A percentile compares a stretch with the other conserved stretches of the same genome.
These are phyloP conservation scores for Yamadazyma philogaea DNA, from an alignment of 805 yeast species.

Conservation along the genomic window DNA sequence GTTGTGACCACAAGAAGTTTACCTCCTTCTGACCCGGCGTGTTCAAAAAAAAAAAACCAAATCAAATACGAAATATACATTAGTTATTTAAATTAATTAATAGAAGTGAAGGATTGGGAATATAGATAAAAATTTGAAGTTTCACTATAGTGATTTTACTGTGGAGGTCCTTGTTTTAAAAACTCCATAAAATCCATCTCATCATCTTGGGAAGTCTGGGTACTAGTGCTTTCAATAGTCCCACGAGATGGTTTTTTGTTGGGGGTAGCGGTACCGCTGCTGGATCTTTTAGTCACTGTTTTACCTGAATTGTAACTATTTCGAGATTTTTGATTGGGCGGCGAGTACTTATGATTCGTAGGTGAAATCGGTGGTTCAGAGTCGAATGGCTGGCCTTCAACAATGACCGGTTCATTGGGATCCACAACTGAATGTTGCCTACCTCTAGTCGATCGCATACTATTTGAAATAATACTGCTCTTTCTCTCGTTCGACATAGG, in stretches of 20 bases:
- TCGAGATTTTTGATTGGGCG: slow-evolving; percentile 2
- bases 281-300: slow-evolving; percentile 9
- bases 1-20: too few species aligned
- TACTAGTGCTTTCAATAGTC: slow-evolving; percentile 9
- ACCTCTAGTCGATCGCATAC: slow-evolving; percentile 13
- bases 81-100: background rate
- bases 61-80: too few species aligned
- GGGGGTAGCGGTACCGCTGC: slow-evolving; percentile 15
- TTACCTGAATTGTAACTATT: slow-evolving; percentile 16
- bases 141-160: background rate
- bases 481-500: slow-evolving; percentile 7
- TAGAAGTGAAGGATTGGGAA: background rate
- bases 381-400: slow-evolving; percentile 17
- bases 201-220: slow-evolving; percentile 20
- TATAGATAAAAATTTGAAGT: background rate
- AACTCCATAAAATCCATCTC: slow-evolving; percentile 49
- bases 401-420: slow-evolving; percentile 17
- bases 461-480: slow-evolving; percentile 12
- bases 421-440: slow-evolving; percentile 20
- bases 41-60: too few species aligned
- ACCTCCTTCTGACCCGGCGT: too few species aligned
- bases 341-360: slow-evolving; percentile 1
- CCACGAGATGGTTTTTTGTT: slow-evolving; percentile 11
- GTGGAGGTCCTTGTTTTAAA: slow-evolving; percentile 38
- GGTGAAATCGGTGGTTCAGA: slow-evolving; percentile 8